These are phyloP conservation scores for Leucogyrophana mollusca DNA, from an alignment of 768 basidiomycete species.

Conservation along the genomic window DNA sequence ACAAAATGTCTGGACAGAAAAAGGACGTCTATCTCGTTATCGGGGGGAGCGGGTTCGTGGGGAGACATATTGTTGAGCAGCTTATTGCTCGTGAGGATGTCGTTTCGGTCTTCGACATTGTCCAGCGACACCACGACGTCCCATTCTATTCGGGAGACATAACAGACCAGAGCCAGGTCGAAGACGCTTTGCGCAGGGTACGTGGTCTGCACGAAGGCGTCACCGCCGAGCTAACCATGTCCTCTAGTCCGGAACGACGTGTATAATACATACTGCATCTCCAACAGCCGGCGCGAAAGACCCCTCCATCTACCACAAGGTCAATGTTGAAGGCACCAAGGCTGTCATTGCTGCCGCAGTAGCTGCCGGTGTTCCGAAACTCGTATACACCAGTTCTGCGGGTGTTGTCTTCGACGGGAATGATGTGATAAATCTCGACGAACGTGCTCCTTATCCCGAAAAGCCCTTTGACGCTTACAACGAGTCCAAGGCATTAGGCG, in stretches of 20 bases:
- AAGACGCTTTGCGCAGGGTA: conserved; percentile 73
- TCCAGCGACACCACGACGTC: conserved; percentile 84
- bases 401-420: conserved; percentile 86
- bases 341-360: conserved; percentile 82
- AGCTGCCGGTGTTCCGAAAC: conserved; percentile 69
- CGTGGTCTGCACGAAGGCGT: too few species aligned
- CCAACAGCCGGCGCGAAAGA: conserved; percentile 68
- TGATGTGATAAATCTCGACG: conserved; percentile 84
- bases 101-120: conserved; percentile 88
- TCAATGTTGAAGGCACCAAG: conserved; percentile 91
- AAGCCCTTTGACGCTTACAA: conserved; percentile 89
- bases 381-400: conserved; percentile 94
- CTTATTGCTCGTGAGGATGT: conserved; percentile 76
- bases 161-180: conserved; percentile 70
- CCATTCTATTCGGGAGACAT: conserved; percentile 91
- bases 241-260: conserved; percentile 73
- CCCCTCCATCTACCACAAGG: conserved; percentile 78
- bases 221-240: too few species aligned
- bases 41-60: conserved; percentile 91
- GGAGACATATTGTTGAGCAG: conserved; percentile 86
- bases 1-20: too few species aligned
- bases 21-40: conserved; percentile 86
- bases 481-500: conserved; percentile 89
- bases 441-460: conserved; percentile 73
- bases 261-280: conserved; percentile 95